phyloP scores from a whole-genome alignment of 2,329 filamentous ascomycete species.

The Tolypocladium album region DNA sequence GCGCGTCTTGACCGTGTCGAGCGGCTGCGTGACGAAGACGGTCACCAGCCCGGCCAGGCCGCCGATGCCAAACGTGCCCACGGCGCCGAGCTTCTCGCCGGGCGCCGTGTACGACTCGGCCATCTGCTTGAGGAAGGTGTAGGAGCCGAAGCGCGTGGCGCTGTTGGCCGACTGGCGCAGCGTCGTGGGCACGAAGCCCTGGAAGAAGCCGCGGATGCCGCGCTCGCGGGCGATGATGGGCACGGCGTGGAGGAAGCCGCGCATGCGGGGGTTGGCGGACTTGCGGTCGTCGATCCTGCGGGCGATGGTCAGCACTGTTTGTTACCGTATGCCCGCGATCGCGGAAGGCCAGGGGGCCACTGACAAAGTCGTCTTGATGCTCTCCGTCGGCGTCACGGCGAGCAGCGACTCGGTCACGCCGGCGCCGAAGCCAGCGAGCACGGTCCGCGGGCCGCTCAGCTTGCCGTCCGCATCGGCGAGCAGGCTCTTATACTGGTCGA shows the following conservation, averaged over 20 bases:
- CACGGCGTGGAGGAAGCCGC: slow-evolving; percentile 84
- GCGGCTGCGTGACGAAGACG: slow-evolving; percentile 62
- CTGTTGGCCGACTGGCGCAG: slow-evolving; percentile 91
- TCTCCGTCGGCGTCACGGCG: slow-evolving; percentile 93
- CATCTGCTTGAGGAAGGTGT: slow-evolving; percentile 82
- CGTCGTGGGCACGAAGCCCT: slow-evolving; percentile 91
- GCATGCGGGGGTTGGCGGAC: slow-evolving; percentile 70
- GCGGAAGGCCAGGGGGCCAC: neutral
- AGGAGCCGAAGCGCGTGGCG: slow-evolving; percentile 81
- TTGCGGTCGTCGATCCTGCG: slow-evolving; percentile 91
- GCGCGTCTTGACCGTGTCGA: slow-evolving; percentile 92
- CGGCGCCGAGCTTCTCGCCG: slow-evolving; percentile 82
- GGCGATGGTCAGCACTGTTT: neutral
- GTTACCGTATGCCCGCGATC: neutral
- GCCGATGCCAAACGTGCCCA: slow-evolving; percentile 85
- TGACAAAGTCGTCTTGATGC: slow-evolving; percentile 90
- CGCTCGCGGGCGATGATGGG: slow-evolving; percentile 80
- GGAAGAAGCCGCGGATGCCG: slow-evolving; percentile 87
- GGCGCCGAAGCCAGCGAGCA: slow-evolving; percentile 87
- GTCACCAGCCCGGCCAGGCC: slow-evolving; percentile 84
- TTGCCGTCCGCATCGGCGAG: slow-evolving; percentile 78
- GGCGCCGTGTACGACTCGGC: slow-evolving; percentile 88
- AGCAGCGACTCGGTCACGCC: slow-evolving; percentile 89
- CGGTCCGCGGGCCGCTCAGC: slow-evolving; percentile 80
- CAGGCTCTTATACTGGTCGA: slow-evolving; percentile 83